Percentiles rank a stretch among this genome's conserved stretches.
Evolutionary conservation across 2,329 filamentous ascomycete species (phyloP).

Genomic region (Dactylellina parvicollis): DNA sequence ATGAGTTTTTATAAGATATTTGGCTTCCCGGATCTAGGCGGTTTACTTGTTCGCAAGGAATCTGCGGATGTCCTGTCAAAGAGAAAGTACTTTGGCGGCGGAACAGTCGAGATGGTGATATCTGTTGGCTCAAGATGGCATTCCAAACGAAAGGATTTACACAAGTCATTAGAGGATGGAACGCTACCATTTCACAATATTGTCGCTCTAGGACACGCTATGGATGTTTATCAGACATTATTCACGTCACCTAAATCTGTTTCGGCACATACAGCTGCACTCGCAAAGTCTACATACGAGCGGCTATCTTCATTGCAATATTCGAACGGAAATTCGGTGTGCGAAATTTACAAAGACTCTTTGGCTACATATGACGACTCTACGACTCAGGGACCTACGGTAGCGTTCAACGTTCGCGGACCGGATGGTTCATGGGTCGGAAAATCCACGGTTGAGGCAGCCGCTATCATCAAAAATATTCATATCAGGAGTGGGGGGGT

Average conservation of each 20-base stretch:
- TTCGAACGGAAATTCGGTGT: conserved; percentile 66
- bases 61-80: conserved; percentile 68
- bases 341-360: conserved; percentile 68
- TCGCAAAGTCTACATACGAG: conserved; percentile 66
- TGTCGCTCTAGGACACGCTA: conserved; percentile 70
- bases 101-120: conserved; percentile 72
- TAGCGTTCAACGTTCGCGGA: conserved; percentile 72
- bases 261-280: conserved; percentile 68
- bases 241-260: conserved; percentile 65
- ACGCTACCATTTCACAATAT: conserved; percentile 74
- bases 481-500: conserved; percentile 71
- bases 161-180: conserved; percentile 74
- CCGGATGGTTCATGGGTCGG: conserved; percentile 67
- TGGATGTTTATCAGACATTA: conserved; percentile 68
- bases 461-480: conserved; percentile 68
- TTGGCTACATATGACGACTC: conserved; percentile 65
- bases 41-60: conserved; percentile 68
- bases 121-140: conserved; percentile 66
- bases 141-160: conserved; percentile 65
- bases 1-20: conserved; percentile 75
- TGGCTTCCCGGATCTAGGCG: conserved; percentile 72
- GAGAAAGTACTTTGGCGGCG: conserved; percentile 74
- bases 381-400: conserved; percentile 69
- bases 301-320: conserved; percentile 66
- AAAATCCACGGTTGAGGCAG: conserved; percentile 70